Evolutionary conservation across 257 asterid species (phyloP), one percentile per base, ranked within the genome.

Genomic region (Solanum chmielewskii): DNA sequence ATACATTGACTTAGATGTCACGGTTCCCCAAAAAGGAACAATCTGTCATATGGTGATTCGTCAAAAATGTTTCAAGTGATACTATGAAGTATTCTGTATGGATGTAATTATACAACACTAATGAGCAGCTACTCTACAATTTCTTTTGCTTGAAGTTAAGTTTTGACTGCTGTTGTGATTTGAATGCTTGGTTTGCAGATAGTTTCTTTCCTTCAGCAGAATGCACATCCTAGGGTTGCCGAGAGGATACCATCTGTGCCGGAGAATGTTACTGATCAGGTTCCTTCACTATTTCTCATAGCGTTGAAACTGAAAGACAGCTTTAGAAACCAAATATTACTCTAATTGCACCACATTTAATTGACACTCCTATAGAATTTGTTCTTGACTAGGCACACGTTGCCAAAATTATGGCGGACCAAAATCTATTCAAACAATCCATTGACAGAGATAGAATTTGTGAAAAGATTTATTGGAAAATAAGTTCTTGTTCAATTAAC

Each of bases 221-320:
- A 97, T 88, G 98, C 98, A 35, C 99, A 97, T 92, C 98, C 99
- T 87, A 94, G 99, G 89, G 98, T 95, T 83, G 96, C 98, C 2
- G 95, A 93, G 93, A 94, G 90, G 91, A 80, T 90, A 83, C 99
- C 99, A 9, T 82, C 95, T 59, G 99, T 97, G 80, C 99, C 99
- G 31, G 99, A 97, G 94, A 97, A 97, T 88, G 99, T 97, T 73
- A 94, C 98, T 6, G 98, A 95, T 89, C 99, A 95, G 98, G 99
- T 96, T 80, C 13, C 85, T 80, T 80, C 39, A 45, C 85, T 18
- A 29, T 49, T 27, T 29, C 59, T 29, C 42, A 47, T 45, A 47
- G 68, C 3, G 56, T 15, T 45, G 85, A 47, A 16, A 47, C 56
- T 29, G 42, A 47, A 80, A 9, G 42, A 29, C 29, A 29, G 64